Conservation (phyloP, 2,329 filamentous ascomycete species). For the Hymenoscyphus linearis region DNA sequence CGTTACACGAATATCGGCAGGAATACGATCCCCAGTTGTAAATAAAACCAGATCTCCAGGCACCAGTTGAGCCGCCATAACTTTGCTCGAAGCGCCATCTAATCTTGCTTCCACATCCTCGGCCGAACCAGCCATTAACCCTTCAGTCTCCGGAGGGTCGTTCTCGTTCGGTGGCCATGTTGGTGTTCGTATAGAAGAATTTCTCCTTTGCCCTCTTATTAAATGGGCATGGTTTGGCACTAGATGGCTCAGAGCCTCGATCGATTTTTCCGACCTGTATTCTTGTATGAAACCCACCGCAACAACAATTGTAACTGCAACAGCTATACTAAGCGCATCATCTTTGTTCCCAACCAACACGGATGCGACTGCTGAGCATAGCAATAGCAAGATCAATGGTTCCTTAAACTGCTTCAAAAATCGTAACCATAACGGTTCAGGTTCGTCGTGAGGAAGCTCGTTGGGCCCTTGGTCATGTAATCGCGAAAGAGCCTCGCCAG, state of each 20-base stretch:
- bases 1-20: constrained; percentile 91
- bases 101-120: constrained; percentile 54
- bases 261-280: constrained; percentile 93
- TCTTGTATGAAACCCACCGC: constrained; percentile 95
- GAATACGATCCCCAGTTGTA: constrained; percentile 92
- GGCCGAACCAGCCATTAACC: constrained; percentile 28
- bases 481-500: constrained; percentile 73
- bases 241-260: constrained; percentile 88
- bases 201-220: constrained; percentile 51
- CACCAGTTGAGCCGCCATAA: constrained; percentile 82
- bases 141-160: constrained; percentile 22
- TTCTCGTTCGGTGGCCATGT: constrained; percentile 44
- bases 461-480: constrained; percentile 81
- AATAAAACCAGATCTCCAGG: constrained; percentile 91
- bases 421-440: constrained; percentile 89
- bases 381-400: constrained; percentile 84
- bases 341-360: constrained; percentile 89
- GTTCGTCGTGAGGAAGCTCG: constrained; percentile 88
- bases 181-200: constrained; percentile 24
- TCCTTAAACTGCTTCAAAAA: constrained; percentile 97
- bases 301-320: constrained; percentile 95
- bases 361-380: constrained; percentile 83
- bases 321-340: constrained; percentile 90
- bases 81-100: constrained; percentile 69
- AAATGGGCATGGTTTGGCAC: constrained; percentile 95